A percentile compares a stretch with the other conserved stretches of the same genome.
phyloP scores from a whole-genome alignment of 192 early-diverging fungal species.

The Linnemannia exigua region DNA sequence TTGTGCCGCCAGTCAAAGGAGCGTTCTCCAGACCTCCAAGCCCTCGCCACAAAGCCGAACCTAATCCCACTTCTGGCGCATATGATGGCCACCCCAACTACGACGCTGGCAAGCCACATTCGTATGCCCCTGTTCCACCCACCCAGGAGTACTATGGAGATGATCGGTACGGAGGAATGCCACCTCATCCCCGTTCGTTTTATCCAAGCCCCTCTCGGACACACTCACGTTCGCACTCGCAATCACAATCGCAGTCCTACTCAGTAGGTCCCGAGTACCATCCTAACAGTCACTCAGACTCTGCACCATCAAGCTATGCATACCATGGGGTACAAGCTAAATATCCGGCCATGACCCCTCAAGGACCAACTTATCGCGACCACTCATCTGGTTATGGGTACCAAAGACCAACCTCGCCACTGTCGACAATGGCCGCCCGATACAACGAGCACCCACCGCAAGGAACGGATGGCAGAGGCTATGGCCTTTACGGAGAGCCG shows the following conservation, averaged over 20 bases:
- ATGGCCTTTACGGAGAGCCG: slow-evolving; percentile 1
- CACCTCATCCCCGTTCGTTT: slow-evolving; percentile 34
- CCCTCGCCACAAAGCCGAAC: slow-evolving; percentile 5
- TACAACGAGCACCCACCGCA: slow-evolving; percentile 9
- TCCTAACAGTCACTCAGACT: not conserved
- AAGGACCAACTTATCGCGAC: slow-evolving; percentile 26
- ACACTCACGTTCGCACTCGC: slow-evolving; percentile 32
- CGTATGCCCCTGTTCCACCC: not conserved
- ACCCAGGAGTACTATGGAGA: slow-evolving; percentile 32
- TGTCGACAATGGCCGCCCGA: slow-evolving; percentile 12
- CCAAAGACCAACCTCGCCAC: not conserved
- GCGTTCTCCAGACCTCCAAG: slow-evolving; percentile 20
- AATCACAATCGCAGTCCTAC: slow-evolving; percentile 11
- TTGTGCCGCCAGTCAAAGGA: not conserved
- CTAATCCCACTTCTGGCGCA: not conserved
- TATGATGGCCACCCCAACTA: not conserved
- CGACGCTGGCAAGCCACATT: not conserved
- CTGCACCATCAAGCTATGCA: slow-evolving; percentile 2
- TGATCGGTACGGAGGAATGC: slow-evolving; percentile 9
- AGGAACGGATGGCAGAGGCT: not conserved
- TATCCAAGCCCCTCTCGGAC: slow-evolving; percentile 40
- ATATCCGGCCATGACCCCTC: slow-evolving; percentile 1
- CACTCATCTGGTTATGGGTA: slow-evolving; percentile 11
- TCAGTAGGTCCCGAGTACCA: slow-evolving; percentile 20
- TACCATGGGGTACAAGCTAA: slow-evolving; percentile 23